Evolutionary conservation across 1,284 basidiomycete genomes (phyloP).

Genomic region (Abortiporus biennis): DNA sequence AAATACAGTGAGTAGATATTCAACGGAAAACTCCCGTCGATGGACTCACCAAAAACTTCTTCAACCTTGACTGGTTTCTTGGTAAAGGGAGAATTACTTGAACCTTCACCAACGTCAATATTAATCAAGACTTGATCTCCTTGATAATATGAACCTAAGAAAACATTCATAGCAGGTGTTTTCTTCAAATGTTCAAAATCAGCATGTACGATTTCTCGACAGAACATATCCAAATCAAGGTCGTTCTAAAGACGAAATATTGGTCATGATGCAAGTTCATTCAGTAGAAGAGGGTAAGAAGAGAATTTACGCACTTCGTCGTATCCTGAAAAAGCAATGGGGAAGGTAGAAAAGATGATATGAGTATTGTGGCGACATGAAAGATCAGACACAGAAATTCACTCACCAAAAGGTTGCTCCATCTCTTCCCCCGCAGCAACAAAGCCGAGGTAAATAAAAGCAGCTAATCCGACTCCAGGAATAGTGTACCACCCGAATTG

Average conservation of each 20-base stretch:
- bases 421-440: slow-evolving; percentile 62
- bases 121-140: slow-evolving; percentile 7
- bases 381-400: background rate
- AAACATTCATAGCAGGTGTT: slow-evolving; percentile 42
- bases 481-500: slow-evolving; percentile 56
- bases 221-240: slow-evolving; percentile 58
- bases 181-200: slow-evolving; percentile 45
- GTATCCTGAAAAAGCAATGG: slow-evolving; percentile 35
- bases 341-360: no score
- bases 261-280: background rate
- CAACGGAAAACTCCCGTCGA: no score
- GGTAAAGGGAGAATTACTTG: background rate
- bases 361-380: background rate
- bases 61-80: background rate
- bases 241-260: slow-evolving; percentile 42
- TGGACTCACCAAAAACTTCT: background rate
- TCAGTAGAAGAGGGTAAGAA: background rate
- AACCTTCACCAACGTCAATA: no score
- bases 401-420: slow-evolving; percentile 61
- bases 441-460: slow-evolving; percentile 65
- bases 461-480: slow-evolving; percentile 50
- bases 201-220: slow-evolving; percentile 41
- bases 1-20: no score
- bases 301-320: slow-evolving; percentile 37
- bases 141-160: slow-evolving; percentile 24